Evolutionary conservation across 179 eudicot species (phyloP).

Genomic region (Silene noctiflora): DNA sequence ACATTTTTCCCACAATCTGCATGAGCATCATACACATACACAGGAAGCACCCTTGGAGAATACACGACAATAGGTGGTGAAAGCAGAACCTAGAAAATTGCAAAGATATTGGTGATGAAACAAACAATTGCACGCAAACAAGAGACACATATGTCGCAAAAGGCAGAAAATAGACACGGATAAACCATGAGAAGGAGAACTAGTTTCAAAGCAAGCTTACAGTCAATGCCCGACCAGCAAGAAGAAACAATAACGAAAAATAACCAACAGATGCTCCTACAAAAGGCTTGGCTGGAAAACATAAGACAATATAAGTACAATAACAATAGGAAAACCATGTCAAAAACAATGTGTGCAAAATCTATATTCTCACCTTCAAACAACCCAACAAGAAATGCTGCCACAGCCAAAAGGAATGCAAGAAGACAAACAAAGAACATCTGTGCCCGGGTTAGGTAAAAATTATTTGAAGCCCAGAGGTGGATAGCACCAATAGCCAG

Average conservation of each 20-base stretch:
- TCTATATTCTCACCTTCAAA: slow-evolving; percentile 53
- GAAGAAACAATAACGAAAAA: slow-evolving; percentile 85
- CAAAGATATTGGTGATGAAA: slow-evolving; percentile 7
- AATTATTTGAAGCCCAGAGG: slow-evolving; percentile 95
- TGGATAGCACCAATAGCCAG: slow-evolving; percentile 93
- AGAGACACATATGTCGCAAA: background rate
- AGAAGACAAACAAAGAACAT: slow-evolving; percentile 91
- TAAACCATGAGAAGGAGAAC: background rate
- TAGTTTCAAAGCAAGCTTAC: slow-evolving; percentile 45
- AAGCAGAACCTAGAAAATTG: slow-evolving; percentile 73
- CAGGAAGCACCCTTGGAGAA: slow-evolving; percentile 97
- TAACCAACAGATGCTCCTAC: slow-evolving; percentile 97
- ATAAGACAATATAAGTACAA: slow-evolving; percentile 7
- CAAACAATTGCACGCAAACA: slow-evolving; percentile 11
- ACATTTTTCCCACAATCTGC: slow-evolving; percentile 96
- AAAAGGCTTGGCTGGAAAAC: slow-evolving; percentile 66
- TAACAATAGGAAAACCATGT: slow-evolving; percentile 9
- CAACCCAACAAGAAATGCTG: slow-evolving; percentile 86
- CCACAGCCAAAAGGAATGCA: slow-evolving; percentile 86
- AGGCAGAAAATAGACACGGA: background rate
- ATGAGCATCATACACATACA: slow-evolving; percentile 98
- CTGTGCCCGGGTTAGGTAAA: slow-evolving; percentile 86
- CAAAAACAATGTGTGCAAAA: slow-evolving; percentile 11
- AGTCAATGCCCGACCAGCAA: slow-evolving; percentile 92
- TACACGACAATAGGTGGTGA: slow-evolving; percentile 99